These are phyloP conservation scores for Penicillium brasilianum DNA, from an alignment of 2,329 filamentous ascomycete genomes.

Conservation along the genomic window DNA sequence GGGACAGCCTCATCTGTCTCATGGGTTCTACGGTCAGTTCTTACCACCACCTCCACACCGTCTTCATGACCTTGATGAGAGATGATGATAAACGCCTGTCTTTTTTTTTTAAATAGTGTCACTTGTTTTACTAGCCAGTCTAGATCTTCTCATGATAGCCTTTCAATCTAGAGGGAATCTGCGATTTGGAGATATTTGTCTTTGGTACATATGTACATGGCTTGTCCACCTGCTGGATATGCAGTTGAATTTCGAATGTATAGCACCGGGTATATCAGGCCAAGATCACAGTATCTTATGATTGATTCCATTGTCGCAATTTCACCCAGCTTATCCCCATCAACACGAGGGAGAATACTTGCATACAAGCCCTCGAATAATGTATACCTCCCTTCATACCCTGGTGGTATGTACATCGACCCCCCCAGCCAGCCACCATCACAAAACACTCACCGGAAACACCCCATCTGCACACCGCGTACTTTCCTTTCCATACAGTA, in stretches of 20 bases:
- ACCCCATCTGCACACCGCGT: constrained; percentile 2
- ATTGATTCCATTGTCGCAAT: background rate
- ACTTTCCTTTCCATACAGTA: background rate
- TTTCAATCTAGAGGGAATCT: constrained; percentile 37
- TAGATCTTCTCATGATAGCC: constrained; percentile 40
- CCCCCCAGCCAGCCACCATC: constrained; percentile 4
- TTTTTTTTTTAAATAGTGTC: constrained; percentile 20
- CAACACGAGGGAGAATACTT: background rate
- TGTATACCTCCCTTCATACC: background rate
- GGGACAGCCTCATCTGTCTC: background rate
- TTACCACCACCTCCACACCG: constrained; percentile 48
- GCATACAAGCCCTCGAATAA: background rate
- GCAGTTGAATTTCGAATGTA: constrained; percentile 1
- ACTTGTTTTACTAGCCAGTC: constrained; percentile 43
- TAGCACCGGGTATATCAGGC: background rate
- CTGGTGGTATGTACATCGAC: background rate
- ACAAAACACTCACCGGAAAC: constrained; percentile 3
- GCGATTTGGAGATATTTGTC: constrained; percentile 21
- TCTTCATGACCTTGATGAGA: constrained; percentile 52
- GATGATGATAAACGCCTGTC: constrained; percentile 51
- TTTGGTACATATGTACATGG: constrained; percentile 14
- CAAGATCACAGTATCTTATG: background rate
- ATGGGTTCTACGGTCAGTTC: constrained; percentile 9
- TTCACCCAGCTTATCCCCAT: background rate
- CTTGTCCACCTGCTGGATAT: constrained; percentile 2